Percentiles rank a stretch among this genome's conserved stretches.
phyloP scores from a whole-genome alignment of 2,329 filamentous ascomycete genomes.

The Colletotrichum higginsianum region DNA sequence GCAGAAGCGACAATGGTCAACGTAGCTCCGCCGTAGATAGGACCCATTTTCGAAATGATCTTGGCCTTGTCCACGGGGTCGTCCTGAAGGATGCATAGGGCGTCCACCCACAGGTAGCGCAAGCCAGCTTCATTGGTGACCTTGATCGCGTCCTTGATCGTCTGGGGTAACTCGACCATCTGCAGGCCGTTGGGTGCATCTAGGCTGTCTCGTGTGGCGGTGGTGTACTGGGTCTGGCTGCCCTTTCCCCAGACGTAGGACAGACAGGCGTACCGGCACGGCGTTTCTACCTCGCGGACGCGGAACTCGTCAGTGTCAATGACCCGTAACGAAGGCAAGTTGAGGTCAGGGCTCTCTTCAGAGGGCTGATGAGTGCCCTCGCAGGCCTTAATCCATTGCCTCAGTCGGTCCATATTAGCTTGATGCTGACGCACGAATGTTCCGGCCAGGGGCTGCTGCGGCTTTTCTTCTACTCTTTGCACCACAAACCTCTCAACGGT shows the following conservation, averaged over 20 bases:
- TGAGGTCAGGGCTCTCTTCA: neutral
- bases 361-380: neutral
- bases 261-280: neutral
- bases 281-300: neutral
- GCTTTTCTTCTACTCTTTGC: neutral
- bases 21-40: neutral
- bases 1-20: neutral
- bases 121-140: conserved; percentile 1
- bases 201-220: neutral
- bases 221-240: neutral
- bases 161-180: neutral
- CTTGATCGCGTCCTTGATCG: conserved; percentile 6
- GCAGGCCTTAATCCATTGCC: neutral
- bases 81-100: conserved; percentile 6
- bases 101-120: conserved; percentile 7
- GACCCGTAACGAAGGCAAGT: neutral
- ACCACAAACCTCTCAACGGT: neutral
- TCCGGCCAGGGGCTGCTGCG: neutral
- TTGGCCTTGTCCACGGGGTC: neutral
- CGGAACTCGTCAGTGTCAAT: neutral
- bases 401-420: neutral
- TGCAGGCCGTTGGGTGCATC: neutral
- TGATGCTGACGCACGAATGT: neutral
- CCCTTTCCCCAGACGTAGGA: neutral
- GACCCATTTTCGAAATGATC: neutral